A percentile compares a stretch with the other conserved stretches of the same genome.
Conservation (phyloP, 2,329 filamentous ascomycete species). For the Alternaria angustiovoidea region DNA sequence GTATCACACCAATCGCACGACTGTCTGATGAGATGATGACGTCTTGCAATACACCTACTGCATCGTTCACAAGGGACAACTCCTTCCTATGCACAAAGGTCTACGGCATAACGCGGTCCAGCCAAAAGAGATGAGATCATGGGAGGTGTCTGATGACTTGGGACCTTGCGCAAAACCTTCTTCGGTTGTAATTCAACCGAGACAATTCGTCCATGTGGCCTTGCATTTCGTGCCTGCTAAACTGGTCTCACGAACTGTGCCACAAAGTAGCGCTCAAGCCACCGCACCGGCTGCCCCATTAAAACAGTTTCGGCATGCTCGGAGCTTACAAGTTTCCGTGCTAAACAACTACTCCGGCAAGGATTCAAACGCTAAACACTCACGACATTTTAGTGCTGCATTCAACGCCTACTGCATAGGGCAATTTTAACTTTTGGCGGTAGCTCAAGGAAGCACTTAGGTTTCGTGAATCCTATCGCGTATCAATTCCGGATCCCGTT, state of each 20-base stretch:
- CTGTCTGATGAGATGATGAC: not conserved
- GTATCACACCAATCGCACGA: not conserved
- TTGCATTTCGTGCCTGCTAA: not conserved
- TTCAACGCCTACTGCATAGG: conserved; percentile 19
- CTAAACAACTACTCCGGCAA: not conserved
- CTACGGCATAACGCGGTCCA: not conserved
- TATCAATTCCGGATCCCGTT: not conserved
- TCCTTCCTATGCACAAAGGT: not conserved
- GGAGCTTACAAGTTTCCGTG: not conserved
- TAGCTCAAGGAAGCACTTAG: not conserved
- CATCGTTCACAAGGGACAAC: not conserved
- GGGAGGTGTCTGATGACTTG: not conserved
- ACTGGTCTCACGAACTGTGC: not conserved
- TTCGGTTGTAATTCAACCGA: not conserved
- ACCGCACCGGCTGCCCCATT: conserved; percentile 2
- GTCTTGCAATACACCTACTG: not conserved
- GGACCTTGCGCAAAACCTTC: not conserved
- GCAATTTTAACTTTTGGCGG: conserved; percentile 3
- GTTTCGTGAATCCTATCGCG: not conserved
- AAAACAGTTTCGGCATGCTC: conserved; percentile 6
- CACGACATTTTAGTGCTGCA: conserved; percentile 23
- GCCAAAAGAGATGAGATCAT: not conserved
- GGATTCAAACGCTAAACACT: conserved; percentile 10
- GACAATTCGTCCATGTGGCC: not conserved
- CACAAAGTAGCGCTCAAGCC: conserved; percentile 1